These are phyloP conservation scores for Pichia membranifaciens DNA, from an alignment of 805 yeast genomes.

Conservation along the genomic window DNA sequence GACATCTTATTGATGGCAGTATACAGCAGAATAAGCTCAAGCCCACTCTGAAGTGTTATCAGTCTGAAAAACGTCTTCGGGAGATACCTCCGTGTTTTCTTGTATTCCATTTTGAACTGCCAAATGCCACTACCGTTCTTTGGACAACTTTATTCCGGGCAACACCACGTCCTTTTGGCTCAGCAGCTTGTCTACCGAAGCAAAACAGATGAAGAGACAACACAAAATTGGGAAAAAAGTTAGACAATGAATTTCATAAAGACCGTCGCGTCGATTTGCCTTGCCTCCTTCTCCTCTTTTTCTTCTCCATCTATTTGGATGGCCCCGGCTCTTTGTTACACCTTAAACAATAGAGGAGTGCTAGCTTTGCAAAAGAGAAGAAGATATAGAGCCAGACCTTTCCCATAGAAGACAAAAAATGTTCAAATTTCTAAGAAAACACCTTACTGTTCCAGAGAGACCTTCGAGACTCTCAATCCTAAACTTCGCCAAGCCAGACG, in stretches of 20 bases:
- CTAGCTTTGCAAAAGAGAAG: too few relatives aligned
- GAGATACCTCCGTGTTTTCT: constrained; percentile 4
- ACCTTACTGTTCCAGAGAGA: constrained; percentile 2
- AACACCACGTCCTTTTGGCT: too few relatives aligned
- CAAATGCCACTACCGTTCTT: background rate
- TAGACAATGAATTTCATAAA: too few relatives aligned
- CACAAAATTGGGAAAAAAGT: background rate
- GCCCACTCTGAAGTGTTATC: constrained; percentile 81
- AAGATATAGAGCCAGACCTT: too few relatives aligned
- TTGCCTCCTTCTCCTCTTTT: too few relatives aligned
- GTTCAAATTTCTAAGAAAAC: constrained; percentile 11
- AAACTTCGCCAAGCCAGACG: constrained; percentile 50
- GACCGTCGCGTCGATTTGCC: constrained; percentile 4
- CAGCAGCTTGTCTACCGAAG: background rate
- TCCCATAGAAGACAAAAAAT: too few relatives aligned
- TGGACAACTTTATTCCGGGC: background rate
- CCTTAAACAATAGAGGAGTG: too few relatives aligned
- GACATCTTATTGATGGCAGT: constrained; percentile 83
- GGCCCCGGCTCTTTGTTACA: too few relatives aligned
- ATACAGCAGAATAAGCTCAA: constrained; percentile 69
- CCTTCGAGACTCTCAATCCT: constrained; percentile 37
- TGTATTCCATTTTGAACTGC: background rate
- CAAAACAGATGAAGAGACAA: background rate
- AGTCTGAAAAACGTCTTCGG: constrained; percentile 57
- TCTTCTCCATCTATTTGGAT: too few relatives aligned